Evolutionary conservation across 164 flowering plant species (phyloP).

Genomic region (Macadamia tetraphylla): DNA sequence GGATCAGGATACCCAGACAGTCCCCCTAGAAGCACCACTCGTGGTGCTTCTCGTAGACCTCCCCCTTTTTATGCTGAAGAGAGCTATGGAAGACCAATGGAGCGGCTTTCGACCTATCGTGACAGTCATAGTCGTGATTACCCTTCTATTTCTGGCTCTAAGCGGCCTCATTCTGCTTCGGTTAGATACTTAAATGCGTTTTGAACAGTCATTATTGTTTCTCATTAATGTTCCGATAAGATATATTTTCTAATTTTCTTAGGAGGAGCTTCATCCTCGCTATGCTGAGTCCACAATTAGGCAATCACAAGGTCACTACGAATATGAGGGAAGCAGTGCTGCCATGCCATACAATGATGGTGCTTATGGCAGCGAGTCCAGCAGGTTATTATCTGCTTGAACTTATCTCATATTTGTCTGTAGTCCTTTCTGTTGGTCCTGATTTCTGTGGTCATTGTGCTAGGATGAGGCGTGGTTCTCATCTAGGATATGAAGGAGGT

Average conservation of each 20-base stretch:
- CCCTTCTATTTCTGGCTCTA: slow-evolving; percentile 19
- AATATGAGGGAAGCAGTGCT: slow-evolving; percentile 13
- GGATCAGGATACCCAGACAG: slow-evolving; percentile 12
- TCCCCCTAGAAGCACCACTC: slow-evolving; percentile 11
- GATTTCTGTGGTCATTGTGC: background rate
- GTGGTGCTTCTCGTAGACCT: slow-evolving; percentile 14
- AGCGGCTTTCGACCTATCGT: slow-evolving; percentile 19
- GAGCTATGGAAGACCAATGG: slow-evolving; percentile 15
- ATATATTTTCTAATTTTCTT: slow-evolving; percentile 1
- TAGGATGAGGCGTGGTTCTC: slow-evolving; percentile 18
- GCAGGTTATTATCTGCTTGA: slow-evolving; percentile 18
- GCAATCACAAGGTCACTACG: slow-evolving; percentile 18
- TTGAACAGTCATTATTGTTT: background rate
- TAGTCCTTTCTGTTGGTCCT: background rate
- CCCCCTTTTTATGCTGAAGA: slow-evolving; percentile 22
- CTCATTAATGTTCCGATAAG: background rate
- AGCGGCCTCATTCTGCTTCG: slow-evolving; percentile 17
- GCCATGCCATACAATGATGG: slow-evolving; percentile 9
- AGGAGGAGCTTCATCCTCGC: slow-evolving; percentile 27
- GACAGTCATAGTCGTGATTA: slow-evolving; percentile 20
- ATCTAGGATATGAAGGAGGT: slow-evolving; percentile 12
- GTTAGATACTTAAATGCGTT: slow-evolving; percentile 2
- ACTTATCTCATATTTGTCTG: background rate
- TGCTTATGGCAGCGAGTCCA: slow-evolving; percentile 19
- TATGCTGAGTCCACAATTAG: slow-evolving; percentile 15